Conservation (phyloP, 2,329 filamentous ascomycete species). For the Fusarium luffae region DNA sequence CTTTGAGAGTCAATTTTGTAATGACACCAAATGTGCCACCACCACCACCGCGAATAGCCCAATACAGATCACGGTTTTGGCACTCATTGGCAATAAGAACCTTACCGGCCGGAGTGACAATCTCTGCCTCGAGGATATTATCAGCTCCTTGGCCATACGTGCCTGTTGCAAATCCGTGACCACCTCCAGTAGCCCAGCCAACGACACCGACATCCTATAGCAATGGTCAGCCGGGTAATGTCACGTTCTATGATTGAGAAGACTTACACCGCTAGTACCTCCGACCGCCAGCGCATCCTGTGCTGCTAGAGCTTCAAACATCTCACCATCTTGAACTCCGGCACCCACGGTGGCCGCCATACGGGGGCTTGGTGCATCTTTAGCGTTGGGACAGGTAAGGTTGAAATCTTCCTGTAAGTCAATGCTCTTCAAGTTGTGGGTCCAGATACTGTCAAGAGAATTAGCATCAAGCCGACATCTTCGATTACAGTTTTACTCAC, state of each 20-base stretch:
- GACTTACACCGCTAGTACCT: background rate
- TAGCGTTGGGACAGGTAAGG: background rate
- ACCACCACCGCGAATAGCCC: conserved; percentile 4
- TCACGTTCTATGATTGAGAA: fast-evolving
- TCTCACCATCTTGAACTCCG: background rate
- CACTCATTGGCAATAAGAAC: background rate
- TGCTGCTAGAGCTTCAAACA: background rate
- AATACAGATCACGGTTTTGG: background rate
- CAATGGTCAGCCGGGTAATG: background rate
- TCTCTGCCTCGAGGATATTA: background rate
- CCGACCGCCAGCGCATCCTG: background rate
- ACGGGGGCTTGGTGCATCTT: background rate
- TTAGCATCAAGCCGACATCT: background rate
- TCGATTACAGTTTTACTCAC: background rate
- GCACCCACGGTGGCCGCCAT: background rate
- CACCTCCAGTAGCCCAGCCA: background rate
- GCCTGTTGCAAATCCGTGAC: background rate
- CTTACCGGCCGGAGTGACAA: background rate
- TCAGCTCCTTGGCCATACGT: background rate
- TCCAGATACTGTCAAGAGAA: background rate
- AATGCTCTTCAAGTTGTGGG: background rate
- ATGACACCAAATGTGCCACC: conserved; percentile 11
- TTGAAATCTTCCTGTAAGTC: background rate
- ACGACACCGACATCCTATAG: background rate
- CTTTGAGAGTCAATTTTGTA: background rate